Percentiles rank a stretch among this genome's conserved stretches.
Evolutionary conservation across 1,284 basidiomycete genomes (phyloP).

Genomic region (Meira nashicola): DNA sequence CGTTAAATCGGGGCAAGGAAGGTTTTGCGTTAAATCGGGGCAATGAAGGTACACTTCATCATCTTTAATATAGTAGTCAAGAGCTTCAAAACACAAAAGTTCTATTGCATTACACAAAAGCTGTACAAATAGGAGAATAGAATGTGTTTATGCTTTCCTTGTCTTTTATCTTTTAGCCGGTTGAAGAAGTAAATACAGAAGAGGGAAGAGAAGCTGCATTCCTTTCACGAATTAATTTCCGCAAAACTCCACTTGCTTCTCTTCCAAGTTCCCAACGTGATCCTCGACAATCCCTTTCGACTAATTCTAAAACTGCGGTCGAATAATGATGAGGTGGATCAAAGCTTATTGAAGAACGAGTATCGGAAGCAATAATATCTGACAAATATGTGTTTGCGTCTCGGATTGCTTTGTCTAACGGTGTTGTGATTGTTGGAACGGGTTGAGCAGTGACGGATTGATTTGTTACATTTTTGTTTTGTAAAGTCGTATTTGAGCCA

Average conservation of each 20-base stretch:
- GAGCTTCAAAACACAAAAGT: too few relatives aligned
- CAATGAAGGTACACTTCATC: too few relatives aligned
- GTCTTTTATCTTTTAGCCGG: neutral
- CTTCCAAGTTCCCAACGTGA: constrained; percentile 39
- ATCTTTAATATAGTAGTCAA: too few relatives aligned
- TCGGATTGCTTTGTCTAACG: constrained; percentile 7
- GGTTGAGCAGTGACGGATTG: neutral
- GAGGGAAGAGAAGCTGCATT: neutral
- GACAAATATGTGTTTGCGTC: neutral
- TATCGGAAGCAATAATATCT: constrained; percentile 13
- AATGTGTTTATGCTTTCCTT: neutral
- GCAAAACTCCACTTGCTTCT: constrained; percentile 33
- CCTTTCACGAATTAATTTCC: constrained; percentile 25
- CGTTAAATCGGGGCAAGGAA: too few relatives aligned
- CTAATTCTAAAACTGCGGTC: constrained; percentile 30
- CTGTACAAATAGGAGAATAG: neutral
- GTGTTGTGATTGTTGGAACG: constrained; percentile 17
- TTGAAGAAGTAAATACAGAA: neutral
- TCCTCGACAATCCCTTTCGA: constrained; percentile 28
- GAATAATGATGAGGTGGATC: constrained; percentile 33
- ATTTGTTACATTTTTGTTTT: too few relatives aligned
- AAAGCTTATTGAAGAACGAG: constrained; percentile 26
- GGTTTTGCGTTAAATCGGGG: too few relatives aligned
- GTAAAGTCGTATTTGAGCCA: too few relatives aligned
- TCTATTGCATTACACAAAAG: neutral